A percentile compares a stretch with the other conserved stretches of the same genome.
Evolutionary conservation across 495 filamentous ascomycete species (phyloP).

Genomic region (Aspergillus sclerotiicarbonarius): DNA sequence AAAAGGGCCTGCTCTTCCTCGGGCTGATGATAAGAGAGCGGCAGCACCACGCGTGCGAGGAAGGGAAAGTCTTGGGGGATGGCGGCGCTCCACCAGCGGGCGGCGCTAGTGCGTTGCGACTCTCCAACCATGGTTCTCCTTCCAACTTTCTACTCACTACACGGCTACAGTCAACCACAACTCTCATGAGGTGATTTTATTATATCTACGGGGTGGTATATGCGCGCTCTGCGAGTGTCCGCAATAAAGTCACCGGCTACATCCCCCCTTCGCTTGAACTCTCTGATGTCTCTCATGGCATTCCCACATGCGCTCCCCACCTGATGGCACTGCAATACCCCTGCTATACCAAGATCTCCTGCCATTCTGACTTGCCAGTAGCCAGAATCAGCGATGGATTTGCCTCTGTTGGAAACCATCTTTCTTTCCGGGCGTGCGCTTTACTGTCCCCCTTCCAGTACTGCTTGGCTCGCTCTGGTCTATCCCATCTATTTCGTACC

Average conservation of each 20-base stretch:
- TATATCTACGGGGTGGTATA: no score
- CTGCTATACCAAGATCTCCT: conserved; percentile 39
- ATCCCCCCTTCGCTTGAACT: not conserved
- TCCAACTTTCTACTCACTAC: no score
- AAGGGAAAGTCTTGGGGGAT: not conserved
- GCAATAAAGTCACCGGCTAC: not conserved
- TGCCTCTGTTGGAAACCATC: conserved; percentile 69
- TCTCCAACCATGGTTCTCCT: no score
- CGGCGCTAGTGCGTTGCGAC: not conserved
- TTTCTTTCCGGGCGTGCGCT: conserved; percentile 68
- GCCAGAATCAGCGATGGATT: conserved; percentile 61
- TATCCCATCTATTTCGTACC: conserved; percentile 64
- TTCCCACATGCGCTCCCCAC: not conserved
- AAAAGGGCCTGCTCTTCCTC: conserved; percentile 17
- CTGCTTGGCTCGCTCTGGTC: conserved; percentile 77
- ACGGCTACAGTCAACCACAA: no score
- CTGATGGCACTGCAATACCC: conserved; percentile 28
- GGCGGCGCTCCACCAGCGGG: conserved; percentile 2
- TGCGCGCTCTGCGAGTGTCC: no score
- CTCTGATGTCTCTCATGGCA: not conserved
- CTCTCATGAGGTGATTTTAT: no score
- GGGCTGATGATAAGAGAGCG: not conserved
- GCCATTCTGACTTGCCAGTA: conserved; percentile 68
- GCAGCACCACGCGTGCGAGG: not conserved
- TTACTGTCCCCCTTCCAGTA: conserved; percentile 76